phyloP scores from a whole-genome alignment of 441 rosid species.

The Bocquillonia castaneifolia region DNA sequence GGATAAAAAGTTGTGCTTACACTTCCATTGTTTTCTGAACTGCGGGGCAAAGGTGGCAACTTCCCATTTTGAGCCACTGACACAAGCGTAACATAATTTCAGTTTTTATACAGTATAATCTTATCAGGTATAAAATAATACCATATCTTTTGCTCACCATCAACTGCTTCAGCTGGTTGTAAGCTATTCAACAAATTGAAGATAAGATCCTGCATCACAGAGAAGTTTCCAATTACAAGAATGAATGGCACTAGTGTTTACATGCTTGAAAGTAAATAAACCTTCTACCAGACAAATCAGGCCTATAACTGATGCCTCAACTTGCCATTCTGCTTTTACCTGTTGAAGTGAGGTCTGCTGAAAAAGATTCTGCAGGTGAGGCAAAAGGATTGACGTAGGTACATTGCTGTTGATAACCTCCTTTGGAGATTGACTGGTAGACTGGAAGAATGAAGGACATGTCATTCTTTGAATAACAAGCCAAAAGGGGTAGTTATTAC shows the following conservation, averaged over 20 bases:
- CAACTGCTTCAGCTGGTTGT: conserved; percentile 56
- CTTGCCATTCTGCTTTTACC: conserved; percentile 38
- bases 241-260: conserved; percentile 1
- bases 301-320: neutral
- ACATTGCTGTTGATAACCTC: conserved; percentile 42
- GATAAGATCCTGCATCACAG: conserved; percentile 63
- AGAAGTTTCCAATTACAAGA: conserved; percentile 20
- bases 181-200: conserved; percentile 54
- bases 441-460: conserved; percentile 34
- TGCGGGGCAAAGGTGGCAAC: conserved; percentile 69
- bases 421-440: conserved; percentile 48
- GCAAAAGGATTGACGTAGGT: conserved; percentile 47
- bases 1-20: conserved; percentile 40
- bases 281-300: conserved; percentile 6
- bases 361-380: conserved; percentile 83
- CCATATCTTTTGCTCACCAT: conserved; percentile 46
- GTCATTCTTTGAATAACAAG: neutral
- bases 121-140: conserved; percentile 12
- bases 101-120: neutral
- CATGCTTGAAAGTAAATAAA: conserved; percentile 5
- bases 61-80: conserved; percentile 78
- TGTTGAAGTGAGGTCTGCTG: conserved; percentile 90
- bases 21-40: conserved; percentile 67
- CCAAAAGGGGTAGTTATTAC: neutral
- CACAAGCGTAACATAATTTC: conserved; percentile 20